Evolutionary conservation across 208 protist species (phyloP).

Genomic region (Spongospora subterranea): DNA sequence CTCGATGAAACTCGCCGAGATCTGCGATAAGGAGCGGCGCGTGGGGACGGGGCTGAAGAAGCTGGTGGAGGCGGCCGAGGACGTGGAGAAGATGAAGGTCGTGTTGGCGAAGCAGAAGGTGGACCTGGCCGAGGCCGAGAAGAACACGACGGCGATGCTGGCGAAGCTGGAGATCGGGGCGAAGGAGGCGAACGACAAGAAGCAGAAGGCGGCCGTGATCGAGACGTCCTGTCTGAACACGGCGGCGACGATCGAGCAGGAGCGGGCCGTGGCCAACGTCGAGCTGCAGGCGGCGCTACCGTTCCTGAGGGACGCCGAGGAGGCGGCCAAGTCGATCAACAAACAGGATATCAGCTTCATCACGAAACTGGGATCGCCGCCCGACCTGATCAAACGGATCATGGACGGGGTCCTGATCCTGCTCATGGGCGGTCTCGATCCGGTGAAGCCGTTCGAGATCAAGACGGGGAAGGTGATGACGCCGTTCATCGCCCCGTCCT

Average conservation of each 20-base stretch:
- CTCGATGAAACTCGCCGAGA: conserved; percentile 72
- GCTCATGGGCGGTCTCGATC: conserved; percentile 10
- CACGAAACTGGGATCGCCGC: conserved; percentile 90
- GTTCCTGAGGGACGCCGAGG: conserved; percentile 67
- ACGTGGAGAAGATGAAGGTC: conserved; percentile 73
- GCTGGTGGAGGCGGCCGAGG: conserved; percentile 77
- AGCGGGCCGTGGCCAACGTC: conserved; percentile 67
- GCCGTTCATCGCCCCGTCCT: conserved; percentile 59
- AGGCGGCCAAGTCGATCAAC: conserved; percentile 68
- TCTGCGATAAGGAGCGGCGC: conserved; percentile 70
- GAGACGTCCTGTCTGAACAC: conserved; percentile 64
- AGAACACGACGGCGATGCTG: conserved; percentile 67
- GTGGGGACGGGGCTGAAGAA: conserved; percentile 80
- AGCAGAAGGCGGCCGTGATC: conserved; percentile 80
- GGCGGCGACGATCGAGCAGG: conserved; percentile 62
- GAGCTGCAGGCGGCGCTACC: conserved; percentile 68
- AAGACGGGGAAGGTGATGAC: conserved; percentile 47
- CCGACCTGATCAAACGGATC: conserved; percentile 93
- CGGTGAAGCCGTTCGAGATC: neutral
- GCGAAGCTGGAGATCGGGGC: conserved; percentile 65
- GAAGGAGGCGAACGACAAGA: conserved; percentile 70
- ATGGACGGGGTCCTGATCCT: conserved; percentile 95
- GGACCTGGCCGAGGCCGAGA: conserved; percentile 66
- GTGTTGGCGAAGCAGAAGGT: conserved; percentile 70
- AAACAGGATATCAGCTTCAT: conserved; percentile 75